A percentile compares a stretch with the other conserved stretches of the same genome.
phyloP scores from a whole-genome alignment of 192 early-diverging fungal species.

The Entophlyctis luteolus region DNA sequence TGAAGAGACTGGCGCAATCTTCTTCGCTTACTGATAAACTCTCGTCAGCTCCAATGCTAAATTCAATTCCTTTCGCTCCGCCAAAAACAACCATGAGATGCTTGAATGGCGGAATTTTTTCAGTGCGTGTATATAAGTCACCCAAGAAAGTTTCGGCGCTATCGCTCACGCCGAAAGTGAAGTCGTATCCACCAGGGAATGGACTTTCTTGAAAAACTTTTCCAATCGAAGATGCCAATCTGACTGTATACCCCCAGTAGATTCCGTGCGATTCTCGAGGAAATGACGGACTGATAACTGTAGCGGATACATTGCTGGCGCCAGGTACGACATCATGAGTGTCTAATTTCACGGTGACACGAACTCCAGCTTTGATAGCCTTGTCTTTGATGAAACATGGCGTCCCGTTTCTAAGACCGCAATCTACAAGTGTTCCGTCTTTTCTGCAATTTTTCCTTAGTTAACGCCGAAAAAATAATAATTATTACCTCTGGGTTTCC shows the following conservation, averaged over 20 bases:
- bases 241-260: conserved; percentile 68
- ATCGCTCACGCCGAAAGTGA: conserved; percentile 62
- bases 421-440: conserved; percentile 47
- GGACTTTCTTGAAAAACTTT: conserved; percentile 59
- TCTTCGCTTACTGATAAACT: conserved; percentile 37
- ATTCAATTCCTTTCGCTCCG: conserved; percentile 44
- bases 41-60: conserved; percentile 51
- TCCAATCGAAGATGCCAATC: conserved; percentile 55
- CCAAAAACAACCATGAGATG: conserved; percentile 68
- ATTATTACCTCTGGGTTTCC: neutral
- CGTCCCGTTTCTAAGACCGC: conserved; percentile 47
- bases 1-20: conserved; percentile 65
- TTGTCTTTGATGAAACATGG: conserved; percentile 43
- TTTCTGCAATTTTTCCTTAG: neutral
- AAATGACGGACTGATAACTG: conserved; percentile 54
- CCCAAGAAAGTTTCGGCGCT: conserved; percentile 16
- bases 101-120: conserved; percentile 26
- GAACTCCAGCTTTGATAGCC: conserved; percentile 49
- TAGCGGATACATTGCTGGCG: conserved; percentile 43
- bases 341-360: conserved; percentile 59
- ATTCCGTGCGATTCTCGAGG: conserved; percentile 59
- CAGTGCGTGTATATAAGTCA: conserved; percentile 18
- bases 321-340: conserved; percentile 13
- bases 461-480: neutral
- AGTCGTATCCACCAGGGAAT: conserved; percentile 62